phyloP scores from a whole-genome alignment of 1,284 basidiomycete species.

The Ganoderma sp. region DNA sequence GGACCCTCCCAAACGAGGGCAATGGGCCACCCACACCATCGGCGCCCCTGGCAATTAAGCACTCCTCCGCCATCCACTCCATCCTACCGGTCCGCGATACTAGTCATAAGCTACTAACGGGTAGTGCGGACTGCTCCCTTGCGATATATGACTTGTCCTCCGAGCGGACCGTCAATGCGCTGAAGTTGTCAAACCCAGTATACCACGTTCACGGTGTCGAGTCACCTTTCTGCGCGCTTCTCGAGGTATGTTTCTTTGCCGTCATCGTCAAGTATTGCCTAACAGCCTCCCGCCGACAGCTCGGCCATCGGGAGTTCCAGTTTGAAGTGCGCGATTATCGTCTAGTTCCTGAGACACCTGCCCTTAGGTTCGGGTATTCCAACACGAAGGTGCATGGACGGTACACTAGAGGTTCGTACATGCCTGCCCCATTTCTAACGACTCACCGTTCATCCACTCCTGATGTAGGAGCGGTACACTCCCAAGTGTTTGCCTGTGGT shows the following conservation, averaged over 20 bases:
- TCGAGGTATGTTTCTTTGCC: slow-evolving; percentile 46
- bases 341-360: slow-evolving; percentile 38
- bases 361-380: slow-evolving; percentile 53
- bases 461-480: slow-evolving; percentile 39
- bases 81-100: slow-evolving; percentile 51
- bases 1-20: slow-evolving; percentile 45
- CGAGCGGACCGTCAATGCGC: slow-evolving; percentile 46
- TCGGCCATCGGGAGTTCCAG: slow-evolving; percentile 57
- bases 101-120: slow-evolving; percentile 53
- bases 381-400: slow-evolving; percentile 47
- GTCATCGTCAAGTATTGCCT: slow-evolving; percentile 3
- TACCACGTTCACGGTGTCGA: slow-evolving; percentile 50
- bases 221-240: slow-evolving; percentile 47
- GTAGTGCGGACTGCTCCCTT: slow-evolving; percentile 53
- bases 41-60: slow-evolving; percentile 47
- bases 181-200: slow-evolving; percentile 51
- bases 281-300: slow-evolving; percentile 37
- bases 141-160: slow-evolving; percentile 55
- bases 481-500: slow-evolving; percentile 50
- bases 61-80: slow-evolving; percentile 50
- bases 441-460: not conserved
- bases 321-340: slow-evolving; percentile 58
- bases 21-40: slow-evolving; percentile 36
- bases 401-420: slow-evolving; percentile 48
- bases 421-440: not conserved